These are phyloP conservation scores for Pharus latifolius DNA, from an alignment of 176 grass and related monocot genomes.

Conservation along the genomic window DNA sequence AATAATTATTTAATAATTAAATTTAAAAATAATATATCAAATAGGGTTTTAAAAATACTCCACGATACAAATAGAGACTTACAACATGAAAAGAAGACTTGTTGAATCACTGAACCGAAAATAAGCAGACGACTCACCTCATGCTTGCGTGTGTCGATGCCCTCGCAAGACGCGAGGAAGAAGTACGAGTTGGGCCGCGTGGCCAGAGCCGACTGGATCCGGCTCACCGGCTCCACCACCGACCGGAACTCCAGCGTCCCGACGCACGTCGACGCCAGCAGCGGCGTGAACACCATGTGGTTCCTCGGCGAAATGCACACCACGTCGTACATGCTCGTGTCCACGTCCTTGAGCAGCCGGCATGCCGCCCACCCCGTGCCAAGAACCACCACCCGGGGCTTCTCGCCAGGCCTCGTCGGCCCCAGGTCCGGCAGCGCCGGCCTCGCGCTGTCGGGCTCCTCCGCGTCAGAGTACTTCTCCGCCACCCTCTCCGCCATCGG, in stretches of 20 bases:
- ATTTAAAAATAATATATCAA: too few species aligned
- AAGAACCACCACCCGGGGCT: slow-evolving; percentile 75
- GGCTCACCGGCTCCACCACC: slow-evolving; percentile 80
- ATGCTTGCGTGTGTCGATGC: slow-evolving; percentile 53
- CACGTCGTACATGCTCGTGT: slow-evolving; percentile 65
- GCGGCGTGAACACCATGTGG: slow-evolving; percentile 97
- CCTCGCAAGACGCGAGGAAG: slow-evolving; percentile 56
- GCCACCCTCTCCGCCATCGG: neutral
- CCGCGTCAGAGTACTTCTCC: slow-evolving; percentile 22
- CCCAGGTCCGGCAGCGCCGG: slow-evolving; percentile 32
- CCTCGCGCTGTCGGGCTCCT: neutral
- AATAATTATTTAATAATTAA: too few species aligned
- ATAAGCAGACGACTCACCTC: slow-evolving; percentile 18
- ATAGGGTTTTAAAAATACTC: too few species aligned
- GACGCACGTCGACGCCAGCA: slow-evolving; percentile 88
- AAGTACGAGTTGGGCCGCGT: slow-evolving; percentile 62
- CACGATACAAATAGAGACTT: too few species aligned
- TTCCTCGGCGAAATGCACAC: slow-evolving; percentile 93
- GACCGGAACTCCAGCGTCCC: slow-evolving; percentile 88
- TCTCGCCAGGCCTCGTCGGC: slow-evolving; percentile 45
- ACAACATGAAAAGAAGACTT: too few species aligned
- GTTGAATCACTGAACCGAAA: neutral
- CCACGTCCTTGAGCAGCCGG: slow-evolving; percentile 76
- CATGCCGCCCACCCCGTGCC: slow-evolving; percentile 87
- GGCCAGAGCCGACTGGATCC: slow-evolving; percentile 70